Evolutionary conservation across 352 stramenopile genomes (phyloP), one percentile per base, ranked within the genome.

Genomic region (Phytophthora tubulina): DNA sequence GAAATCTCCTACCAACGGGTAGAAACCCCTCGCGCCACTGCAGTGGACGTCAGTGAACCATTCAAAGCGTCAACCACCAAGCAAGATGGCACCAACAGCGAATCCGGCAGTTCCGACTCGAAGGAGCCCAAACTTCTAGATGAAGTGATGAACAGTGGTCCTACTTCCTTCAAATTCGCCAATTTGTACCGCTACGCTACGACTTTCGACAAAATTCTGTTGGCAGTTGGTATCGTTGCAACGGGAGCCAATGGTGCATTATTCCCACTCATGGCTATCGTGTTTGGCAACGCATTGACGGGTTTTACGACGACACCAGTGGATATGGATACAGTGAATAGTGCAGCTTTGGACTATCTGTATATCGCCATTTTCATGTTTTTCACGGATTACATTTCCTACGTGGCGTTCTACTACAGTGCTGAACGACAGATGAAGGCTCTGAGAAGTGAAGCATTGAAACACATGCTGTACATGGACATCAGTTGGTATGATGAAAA

Each of bases 401-500:
- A 72, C 41, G 46, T 72, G 7, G 2, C 46, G 17, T 76, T 76
- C 8, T 59, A 48, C 32, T 48, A 59, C 30, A 50, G 17, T 45
- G 36, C 68, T 2, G 80, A 85, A 56, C 61, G 61, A 2, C 80
- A 87, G 54, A 84, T 87, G 69, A 76, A 82, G 51, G 59, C 55
- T 2, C 62, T 85, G 21, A 57, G 80, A 11, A 54, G 49, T 15
- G 46, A 77, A 13, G 70, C 57, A 3, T 52, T 88, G 14, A 57
- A 58, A 33, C 71, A 84, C 64, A 81, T 87, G 64, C 62, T 87
- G n/a, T 76, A 80, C 21, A 54, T 85, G 72, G 75, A 87, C 52
- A 71, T 87, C 6, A 58, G 42, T 6, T 87, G 80, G 80, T 85
- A 84, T 62, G 80, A 87, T 45, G 14, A 11, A 4, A 63, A 53